Evolutionary conservation across 805 yeast genomes (phyloP), one percentile per base, ranked within the genome.

Genomic region (Groenewaldozyma salmanticensis): DNA sequence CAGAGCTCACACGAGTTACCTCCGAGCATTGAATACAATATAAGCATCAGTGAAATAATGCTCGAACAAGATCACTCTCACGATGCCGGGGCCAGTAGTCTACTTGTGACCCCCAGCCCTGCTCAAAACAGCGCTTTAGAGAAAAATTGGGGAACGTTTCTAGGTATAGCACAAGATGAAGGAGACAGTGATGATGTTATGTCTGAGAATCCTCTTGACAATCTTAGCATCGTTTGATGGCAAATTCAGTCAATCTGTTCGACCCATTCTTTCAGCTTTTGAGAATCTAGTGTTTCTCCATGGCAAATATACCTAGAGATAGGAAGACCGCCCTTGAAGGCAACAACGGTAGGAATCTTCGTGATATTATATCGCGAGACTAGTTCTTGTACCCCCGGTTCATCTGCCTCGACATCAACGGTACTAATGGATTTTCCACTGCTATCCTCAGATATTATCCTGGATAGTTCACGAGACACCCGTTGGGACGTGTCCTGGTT

Each of bases 371-470:
- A 85, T 35, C 77, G 69, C 34, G 70, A 58, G 58, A 75, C 58
- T 42, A 83, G 60, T 7, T 74, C 82, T 37, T 70, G 67, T 18
- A 79, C 77, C 2, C 72, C 86, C 7, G 70, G 71, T 46, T 75
- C 74, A 53, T 83, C 92, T 27, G 78, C 67, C 52, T 82, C 83
- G 15, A 83, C 71, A 53, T 81, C 87, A 5, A 80, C 92, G 64
- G 77, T 64, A 51, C 75, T 74, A 27, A 83, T 67, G 33, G 61
- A 61, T 43, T 71, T 67, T 35, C 68, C 71, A 35, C 77, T 71
- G 40, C 70, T 72, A 37, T 60, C 58, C 18, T 66, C 62, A 24
- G 7, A 9, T 6, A 77, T 68, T 4, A 75, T 65, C 36, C 70
- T 57, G 49, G 75, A 78, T 44, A 85, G 62, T 1, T 77, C 70